A percentile compares a stretch with the other conserved stretches of the same genome.
These are phyloP conservation scores for Elsinoe batatas DNA, from an alignment of 2,329 filamentous ascomycete genomes.

Conservation along the genomic window DNA sequence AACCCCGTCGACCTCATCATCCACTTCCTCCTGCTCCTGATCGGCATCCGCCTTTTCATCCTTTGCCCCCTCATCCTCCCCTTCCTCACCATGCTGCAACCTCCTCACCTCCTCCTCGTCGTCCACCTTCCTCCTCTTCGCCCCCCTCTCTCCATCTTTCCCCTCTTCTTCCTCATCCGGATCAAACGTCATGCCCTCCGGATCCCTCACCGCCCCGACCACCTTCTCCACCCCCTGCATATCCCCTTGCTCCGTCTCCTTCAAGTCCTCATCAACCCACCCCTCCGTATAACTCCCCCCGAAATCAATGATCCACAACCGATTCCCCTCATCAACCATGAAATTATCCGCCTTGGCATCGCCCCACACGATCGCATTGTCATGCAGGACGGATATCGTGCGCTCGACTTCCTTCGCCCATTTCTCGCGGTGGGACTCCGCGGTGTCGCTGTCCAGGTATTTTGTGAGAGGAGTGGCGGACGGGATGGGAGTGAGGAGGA, in stretches of 20 bases:
- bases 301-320: conserved; percentile 33
- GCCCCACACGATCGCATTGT: conserved; percentile 29
- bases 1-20: neutral
- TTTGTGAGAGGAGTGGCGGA: conserved; percentile 25
- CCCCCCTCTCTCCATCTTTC: conserved; percentile 13
- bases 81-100: conserved; percentile 2
- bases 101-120: conserved; percentile 13
- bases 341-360: conserved; percentile 34
- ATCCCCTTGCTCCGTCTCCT: conserved; percentile 29
- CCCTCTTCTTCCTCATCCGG: conserved; percentile 15
- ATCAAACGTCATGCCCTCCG: conserved; percentile 20
- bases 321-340: conserved; percentile 28
- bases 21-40: conserved; percentile 15
- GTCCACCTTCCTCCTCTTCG: neutral
- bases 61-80: neutral
- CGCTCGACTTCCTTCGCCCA: conserved; percentile 25
- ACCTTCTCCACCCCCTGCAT: conserved; percentile 24
- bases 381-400: conserved; percentile 25
- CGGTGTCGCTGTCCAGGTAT: conserved; percentile 23
- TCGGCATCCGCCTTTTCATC: neutral
- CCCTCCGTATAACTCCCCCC: conserved; percentile 30
- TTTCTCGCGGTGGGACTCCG: conserved; percentile 23
- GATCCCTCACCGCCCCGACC: conserved; percentile 23
- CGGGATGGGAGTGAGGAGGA: conserved; percentile 26
- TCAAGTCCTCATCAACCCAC: conserved; percentile 29